Percentiles rank a stretch among this genome's conserved stretches.
These are phyloP conservation scores for Podila clonocystis DNA, from an alignment of 192 early-diverging fungal species.

Conservation along the genomic window DNA sequence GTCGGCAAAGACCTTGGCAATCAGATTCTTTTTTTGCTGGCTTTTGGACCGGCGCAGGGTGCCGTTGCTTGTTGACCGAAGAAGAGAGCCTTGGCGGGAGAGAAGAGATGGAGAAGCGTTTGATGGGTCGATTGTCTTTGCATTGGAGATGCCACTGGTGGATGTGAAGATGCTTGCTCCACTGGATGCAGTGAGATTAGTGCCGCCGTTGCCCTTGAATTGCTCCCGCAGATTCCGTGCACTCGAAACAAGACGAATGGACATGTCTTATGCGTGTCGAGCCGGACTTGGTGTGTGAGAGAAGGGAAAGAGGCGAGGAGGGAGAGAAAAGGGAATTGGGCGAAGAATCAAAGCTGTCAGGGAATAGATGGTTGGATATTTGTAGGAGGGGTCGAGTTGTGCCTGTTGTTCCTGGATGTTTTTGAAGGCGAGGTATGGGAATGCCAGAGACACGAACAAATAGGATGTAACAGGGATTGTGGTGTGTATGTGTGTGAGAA, in stretches of 20 bases:
- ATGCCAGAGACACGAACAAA: no score
- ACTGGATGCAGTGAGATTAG: conserved; percentile 21
- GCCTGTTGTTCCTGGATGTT: conserved; percentile 2
- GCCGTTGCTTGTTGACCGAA: conserved; percentile 25
- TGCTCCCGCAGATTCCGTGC: conserved; percentile 47
- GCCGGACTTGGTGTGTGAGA: background rate
- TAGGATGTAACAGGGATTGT: no score
- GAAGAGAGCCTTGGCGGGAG: conserved; percentile 17
- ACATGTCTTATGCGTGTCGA: conserved; percentile 11
- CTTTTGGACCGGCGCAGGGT: conserved; percentile 26
- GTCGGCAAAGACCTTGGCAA: conserved; percentile 24
- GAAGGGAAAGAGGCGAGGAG: background rate
- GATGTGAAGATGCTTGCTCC: conserved; percentile 29
- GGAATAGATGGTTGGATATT: background rate
- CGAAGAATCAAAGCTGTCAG: background rate
- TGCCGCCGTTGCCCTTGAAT: conserved; percentile 26
- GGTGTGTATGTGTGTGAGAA: no score
- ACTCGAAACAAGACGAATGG: conserved; percentile 44
- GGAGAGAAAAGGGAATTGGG: background rate
- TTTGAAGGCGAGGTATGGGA: background rate
- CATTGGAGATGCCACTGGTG: conserved; percentile 9
- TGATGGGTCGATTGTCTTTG: conserved; percentile 14
- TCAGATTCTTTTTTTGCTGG: conserved; percentile 26
- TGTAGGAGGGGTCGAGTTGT: background rate
- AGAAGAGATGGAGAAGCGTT: conserved; percentile 12